Base-by-base conservation (phyloP, 768 basidiomycete species). In the Trametes villosa region DNA sequence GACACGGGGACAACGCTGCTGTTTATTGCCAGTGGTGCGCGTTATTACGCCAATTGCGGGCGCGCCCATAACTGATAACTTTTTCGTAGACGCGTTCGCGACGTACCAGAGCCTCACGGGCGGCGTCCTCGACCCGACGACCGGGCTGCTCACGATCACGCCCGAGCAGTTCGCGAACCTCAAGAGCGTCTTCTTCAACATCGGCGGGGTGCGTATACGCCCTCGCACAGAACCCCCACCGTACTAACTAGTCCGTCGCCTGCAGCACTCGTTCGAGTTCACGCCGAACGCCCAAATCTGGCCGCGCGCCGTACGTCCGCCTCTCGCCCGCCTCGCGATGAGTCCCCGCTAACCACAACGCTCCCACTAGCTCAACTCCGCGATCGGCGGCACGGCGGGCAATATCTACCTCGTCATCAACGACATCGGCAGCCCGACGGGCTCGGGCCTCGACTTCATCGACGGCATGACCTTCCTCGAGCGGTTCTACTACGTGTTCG, bases 211-310 rank as follows among this genome's bases (percentile, higher is more conserved):
- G 33, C 26, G 65, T 42, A 6, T 47, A 31, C 18, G 18, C 18
- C 13, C 33, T 17, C 2, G 29, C n/a, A 26, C n/a, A 11, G 34
- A 5, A 26, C 18, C 15, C 45, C 17, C 47, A 36, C 62, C 18
- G 12, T 31, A 7, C 3, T 3, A 9, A 50, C n/a, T 30, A 1
- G 5, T 34, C 27, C 34, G 27, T 26, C 1, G 13, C 20, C 8
- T 22, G 31, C 51, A 85, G 83, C 73, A 71, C 13, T 79, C 79
- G 2, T 85, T 79, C 63, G 81, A 83, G 69, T 66, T 89, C 57
- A 84, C 83, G 2, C 71, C 83, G 9, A 86, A 88, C 64, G 87
- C 85, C 1, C 88, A 91, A 76, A 82, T 84, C 56, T 89, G 86
- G 85, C 87, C 86, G 0, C 81, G 63, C 51, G 60, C 70, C 8